Conservation (phyloP, 192 early-diverging fungal genomes). For the Podila minutissima region DNA sequence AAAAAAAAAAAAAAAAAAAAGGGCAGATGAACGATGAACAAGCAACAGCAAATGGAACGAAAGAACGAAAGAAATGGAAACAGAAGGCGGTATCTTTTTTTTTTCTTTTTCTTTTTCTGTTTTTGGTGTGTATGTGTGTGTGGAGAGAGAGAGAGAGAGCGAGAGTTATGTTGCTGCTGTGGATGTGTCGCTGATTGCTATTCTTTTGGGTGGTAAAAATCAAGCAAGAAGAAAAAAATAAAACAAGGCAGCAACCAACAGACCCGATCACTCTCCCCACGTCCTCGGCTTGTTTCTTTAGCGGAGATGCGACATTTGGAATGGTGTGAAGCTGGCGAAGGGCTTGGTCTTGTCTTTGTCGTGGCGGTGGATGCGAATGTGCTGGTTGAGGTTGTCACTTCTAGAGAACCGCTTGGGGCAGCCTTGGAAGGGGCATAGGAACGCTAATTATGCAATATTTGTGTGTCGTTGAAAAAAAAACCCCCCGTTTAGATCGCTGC, state of each 20-base stretch:
- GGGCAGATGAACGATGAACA: too few species aligned
- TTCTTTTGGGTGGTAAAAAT: neutral
- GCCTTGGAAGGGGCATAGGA: conserved; percentile 53
- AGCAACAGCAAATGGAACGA: neutral
- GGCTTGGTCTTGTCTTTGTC: conserved; percentile 28
- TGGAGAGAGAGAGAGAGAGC: neutral
- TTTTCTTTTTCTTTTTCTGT: too few species aligned
- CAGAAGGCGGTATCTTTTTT: neutral
- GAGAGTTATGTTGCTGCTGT: neutral
- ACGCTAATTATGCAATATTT: conserved; percentile 43
- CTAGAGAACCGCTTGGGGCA: conserved; percentile 64
- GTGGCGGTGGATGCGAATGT: conserved; percentile 62
- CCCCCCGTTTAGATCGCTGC: neutral
- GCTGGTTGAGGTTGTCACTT: conserved; percentile 66
- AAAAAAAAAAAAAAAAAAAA: neutral
- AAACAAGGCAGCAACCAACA: neutral
- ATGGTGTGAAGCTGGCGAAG: conserved; percentile 30
- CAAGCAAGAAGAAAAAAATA: neutral
- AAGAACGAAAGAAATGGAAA: neutral
- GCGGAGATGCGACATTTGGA: neutral
- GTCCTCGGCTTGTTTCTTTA: neutral
- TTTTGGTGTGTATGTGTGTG: neutral
- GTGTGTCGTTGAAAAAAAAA: neutral
- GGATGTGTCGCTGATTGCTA: neutral
- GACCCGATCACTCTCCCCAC: neutral